Conservation (phyloP, 139 green algal genomes). For the Asterochloris erici region DNA sequence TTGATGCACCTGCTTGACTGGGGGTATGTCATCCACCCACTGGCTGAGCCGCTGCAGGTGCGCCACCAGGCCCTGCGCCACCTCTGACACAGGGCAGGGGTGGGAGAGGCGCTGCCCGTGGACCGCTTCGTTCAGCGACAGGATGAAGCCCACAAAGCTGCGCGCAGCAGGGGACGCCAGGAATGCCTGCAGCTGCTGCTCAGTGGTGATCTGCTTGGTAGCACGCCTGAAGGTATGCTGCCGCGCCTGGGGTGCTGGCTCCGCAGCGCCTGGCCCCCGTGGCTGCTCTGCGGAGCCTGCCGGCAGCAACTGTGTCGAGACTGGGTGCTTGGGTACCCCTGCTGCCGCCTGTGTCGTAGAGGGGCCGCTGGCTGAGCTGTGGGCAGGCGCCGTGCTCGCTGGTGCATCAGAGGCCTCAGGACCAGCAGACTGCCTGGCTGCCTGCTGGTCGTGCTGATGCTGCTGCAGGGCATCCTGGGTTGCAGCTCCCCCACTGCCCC, state of each 20-base stretch:
- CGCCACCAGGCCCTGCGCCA: slow-evolving; percentile 31
- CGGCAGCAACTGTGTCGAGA: background rate
- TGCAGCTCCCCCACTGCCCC: no score
- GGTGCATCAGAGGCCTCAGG: no score
- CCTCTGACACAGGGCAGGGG: slow-evolving; percentile 39
- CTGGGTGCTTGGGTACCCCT: background rate
- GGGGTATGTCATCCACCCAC: slow-evolving; percentile 76
- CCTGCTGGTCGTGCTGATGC: no score
- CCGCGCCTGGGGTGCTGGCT: background rate
- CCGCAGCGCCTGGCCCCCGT: background rate
- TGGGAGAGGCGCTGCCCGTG: slow-evolving; percentile 52
- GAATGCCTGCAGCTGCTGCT: slow-evolving; percentile 13
- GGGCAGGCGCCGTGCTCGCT: background rate
- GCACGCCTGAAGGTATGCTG: background rate
- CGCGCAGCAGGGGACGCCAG: slow-evolving; percentile 11
- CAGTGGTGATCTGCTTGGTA: background rate
- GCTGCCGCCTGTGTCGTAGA: background rate
- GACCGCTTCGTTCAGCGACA: slow-evolving; percentile 71
- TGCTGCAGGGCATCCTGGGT: no score
- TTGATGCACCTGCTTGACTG: no score
- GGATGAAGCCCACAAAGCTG: slow-evolving; percentile 83
- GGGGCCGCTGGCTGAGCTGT: background rate
- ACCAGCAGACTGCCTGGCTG: no score
- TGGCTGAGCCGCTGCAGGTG: slow-evolving; percentile 57
- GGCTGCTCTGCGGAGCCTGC: background rate